Base-by-base conservation (phyloP, 2,329 filamentous ascomycete genomes). In the Phyllosticta citribraziliensis region DNA sequence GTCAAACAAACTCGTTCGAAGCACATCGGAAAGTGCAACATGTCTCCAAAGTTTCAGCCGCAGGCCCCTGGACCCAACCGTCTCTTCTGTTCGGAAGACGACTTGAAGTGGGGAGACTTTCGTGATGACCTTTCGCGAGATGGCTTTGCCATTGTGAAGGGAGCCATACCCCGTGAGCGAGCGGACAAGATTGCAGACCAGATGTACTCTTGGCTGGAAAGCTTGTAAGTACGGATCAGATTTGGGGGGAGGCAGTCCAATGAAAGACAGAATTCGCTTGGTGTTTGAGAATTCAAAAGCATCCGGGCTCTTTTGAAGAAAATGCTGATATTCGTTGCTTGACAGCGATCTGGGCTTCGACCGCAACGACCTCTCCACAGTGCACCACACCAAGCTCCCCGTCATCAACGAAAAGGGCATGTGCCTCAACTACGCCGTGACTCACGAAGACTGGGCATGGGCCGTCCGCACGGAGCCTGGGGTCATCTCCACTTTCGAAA, bases 61-160 rank as follows among this genome's bases (percentile, higher is more conserved):
- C 56, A 57, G 25, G 40, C 56, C 3, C 52, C 56, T 24, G 56
- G 56, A 6, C 56, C 56, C 4, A 52, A 57, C 56, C 56, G 56
- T 9, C 40, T 57, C n/a, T n/a, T 14, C 40, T 57, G 40, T 47
- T 57, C 56, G 11, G 25, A 52, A n/a, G 64, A 64, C 33, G 67
- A 70, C 22, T 20, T 62, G 6, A 57, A 63, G 8, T 70, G 63
- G 55, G 68, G 69, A 11, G 71, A 74, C 65, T 76, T 72, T 70
- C 64, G 70, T 25, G 70, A 72, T 50, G 72, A 75, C 24, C 63
- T 75, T 3, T 67, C 65, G 3, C 66, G 71, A 14, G 70, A 80
- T 60, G 78, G 78, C 3, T 80, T 70, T 63, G 75, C 74, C 0
- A 72, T 81, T n/a, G 68, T 81, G 59, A 80, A 80, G 61, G 73